Conservation (phyloP, 2,329 filamentous ascomycete genomes). For the Catunica adiposa region DNA sequence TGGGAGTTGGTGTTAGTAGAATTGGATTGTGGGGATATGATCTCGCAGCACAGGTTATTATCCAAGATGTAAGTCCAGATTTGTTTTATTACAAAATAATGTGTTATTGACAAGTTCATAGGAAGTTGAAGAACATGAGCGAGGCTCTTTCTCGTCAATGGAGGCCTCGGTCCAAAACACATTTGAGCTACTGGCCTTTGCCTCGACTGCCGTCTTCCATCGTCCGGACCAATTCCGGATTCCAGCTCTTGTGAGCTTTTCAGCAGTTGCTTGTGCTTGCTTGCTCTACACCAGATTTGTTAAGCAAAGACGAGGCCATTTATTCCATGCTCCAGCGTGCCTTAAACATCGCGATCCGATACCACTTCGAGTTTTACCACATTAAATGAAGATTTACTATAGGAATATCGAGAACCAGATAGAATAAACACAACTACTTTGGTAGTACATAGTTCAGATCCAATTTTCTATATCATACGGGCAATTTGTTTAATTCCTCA, state of each 20-base stretch:
- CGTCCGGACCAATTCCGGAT: conserved; percentile 47
- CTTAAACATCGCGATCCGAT: conserved; percentile 3
- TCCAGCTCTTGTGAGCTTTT: conserved; percentile 42
- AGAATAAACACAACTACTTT: no score
- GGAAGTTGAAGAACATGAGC: conserved; percentile 36
- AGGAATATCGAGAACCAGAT: neutral
- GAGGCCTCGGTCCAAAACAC: conserved; percentile 53
- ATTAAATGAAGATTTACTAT: neutral
- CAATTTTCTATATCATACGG: no score
- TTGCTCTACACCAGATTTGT: conserved; percentile 21
- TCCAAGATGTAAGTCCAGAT: conserved; percentile 36
- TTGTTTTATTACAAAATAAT: neutral
- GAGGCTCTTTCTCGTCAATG: conserved; percentile 52
- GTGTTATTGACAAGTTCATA: conserved; percentile 18
- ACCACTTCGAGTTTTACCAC: neutral
- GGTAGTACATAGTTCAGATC: no score
- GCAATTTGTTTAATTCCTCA: no score
- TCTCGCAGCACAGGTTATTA: conserved; percentile 40
- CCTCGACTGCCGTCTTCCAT: conserved; percentile 47
- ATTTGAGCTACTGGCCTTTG: conserved; percentile 53
- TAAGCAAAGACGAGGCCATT: conserved; percentile 20
- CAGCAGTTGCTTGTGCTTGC: conserved; percentile 27
- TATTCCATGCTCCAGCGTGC: conserved; percentile 19
- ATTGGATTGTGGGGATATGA: conserved; percentile 47
- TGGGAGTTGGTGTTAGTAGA: conserved; percentile 37